Percentiles rank a stretch among this genome's conserved stretches.
Conservation (phyloP, 805 yeast species). For the Tetrapisispora namnaoensis region DNA sequence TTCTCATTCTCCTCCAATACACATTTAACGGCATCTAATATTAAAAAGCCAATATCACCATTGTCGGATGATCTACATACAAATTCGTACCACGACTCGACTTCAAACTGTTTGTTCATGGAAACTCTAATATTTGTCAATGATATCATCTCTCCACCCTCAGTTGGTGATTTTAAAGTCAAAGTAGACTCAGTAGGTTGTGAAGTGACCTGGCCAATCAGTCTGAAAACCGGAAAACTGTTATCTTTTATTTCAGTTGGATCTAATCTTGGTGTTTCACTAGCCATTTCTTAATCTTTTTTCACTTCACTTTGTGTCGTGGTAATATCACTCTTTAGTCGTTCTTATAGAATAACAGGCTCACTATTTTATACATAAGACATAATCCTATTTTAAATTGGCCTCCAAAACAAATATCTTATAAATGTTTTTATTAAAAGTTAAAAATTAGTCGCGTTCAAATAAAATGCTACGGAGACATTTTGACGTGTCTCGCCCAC, state of each 20-base stretch:
- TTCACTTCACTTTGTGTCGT: background rate
- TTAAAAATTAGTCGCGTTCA: no score
- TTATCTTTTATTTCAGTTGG: slow-evolving; percentile 21
- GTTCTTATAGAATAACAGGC: no score
- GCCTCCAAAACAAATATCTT: background rate
- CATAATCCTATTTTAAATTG: no score
- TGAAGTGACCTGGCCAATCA: slow-evolving; percentile 25
- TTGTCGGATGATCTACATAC: slow-evolving; percentile 27
- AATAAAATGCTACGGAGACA: no score
- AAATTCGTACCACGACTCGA: slow-evolving; percentile 29
- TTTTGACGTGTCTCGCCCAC: no score
- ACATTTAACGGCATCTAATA: slow-evolving; percentile 27
- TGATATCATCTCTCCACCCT: slow-evolving; percentile 22
- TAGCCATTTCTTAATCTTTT: slow-evolving; percentile 15
- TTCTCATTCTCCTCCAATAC: slow-evolving; percentile 19
- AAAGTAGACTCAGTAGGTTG: slow-evolving; percentile 24
- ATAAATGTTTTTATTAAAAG: background rate
- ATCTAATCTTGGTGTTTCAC: slow-evolving; percentile 28
- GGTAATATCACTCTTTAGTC: no score
- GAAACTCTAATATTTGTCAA: slow-evolving; percentile 22
- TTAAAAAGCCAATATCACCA: slow-evolving; percentile 27
- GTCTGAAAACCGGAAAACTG: slow-evolving; percentile 23
- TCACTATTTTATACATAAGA: no score
- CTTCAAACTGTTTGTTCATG: slow-evolving; percentile 16
- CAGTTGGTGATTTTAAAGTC: slow-evolving; percentile 20